Conservation (phyloP, 179 eudicot species). For the Corrigiola litoralis region DNA sequence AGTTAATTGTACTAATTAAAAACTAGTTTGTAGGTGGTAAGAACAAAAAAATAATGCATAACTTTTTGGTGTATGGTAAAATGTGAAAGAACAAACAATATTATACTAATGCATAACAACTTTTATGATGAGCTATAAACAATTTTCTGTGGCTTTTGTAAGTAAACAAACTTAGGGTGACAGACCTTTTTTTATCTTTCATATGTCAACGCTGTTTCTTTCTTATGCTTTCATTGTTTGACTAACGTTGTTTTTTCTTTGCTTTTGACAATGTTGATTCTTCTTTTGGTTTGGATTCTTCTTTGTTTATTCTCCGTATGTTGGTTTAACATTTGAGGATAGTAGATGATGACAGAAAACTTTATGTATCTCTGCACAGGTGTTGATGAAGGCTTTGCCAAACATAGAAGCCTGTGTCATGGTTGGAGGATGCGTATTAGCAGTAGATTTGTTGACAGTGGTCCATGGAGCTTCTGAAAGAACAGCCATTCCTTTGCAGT, state of each 20-base stretch:
- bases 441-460: slow-evolving; percentile 84
- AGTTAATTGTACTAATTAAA: too few species aligned
- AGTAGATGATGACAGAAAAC: not conserved
- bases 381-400: slow-evolving; percentile 79
- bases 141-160: too few species aligned
- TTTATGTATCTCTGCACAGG: slow-evolving; percentile 41
- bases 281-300: not conserved
- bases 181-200: not conserved
- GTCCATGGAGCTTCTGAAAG: slow-evolving; percentile 98
- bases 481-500: slow-evolving; percentile 92
- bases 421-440: slow-evolving; percentile 97
- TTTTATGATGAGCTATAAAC: too few species aligned
- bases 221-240: slow-evolving; percentile 1
- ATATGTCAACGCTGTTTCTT: not conserved
- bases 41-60: too few species aligned
- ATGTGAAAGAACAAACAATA: too few species aligned
- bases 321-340: not conserved
- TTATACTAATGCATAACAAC: too few species aligned
- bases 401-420: slow-evolving; percentile 95
- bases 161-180: too few species aligned
- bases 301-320: not conserved
- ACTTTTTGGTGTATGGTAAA: too few species aligned
- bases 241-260: not conserved
- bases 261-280: too few species aligned
- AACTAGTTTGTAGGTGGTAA: too few species aligned